phyloP scores from a whole-genome alignment of 371 early-diverging fungal genomes.

The Syncephalastrum sp. region DNA sequence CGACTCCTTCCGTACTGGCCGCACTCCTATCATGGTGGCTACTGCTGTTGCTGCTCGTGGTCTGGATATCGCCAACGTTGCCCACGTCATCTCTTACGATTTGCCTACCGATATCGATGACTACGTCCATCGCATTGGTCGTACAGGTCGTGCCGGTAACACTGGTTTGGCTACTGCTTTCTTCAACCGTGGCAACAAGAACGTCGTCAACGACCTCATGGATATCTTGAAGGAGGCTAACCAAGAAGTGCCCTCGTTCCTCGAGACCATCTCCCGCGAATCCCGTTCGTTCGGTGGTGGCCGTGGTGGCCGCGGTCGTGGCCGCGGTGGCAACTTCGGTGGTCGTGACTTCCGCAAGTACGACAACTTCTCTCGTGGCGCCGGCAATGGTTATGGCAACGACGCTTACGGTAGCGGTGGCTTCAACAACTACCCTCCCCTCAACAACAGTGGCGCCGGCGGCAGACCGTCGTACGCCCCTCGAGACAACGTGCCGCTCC shows the following conservation, averaged over 20 bases:
- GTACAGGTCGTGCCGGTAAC: slow-evolving; percentile 93
- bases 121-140: slow-evolving; percentile 98
- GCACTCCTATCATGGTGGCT: slow-evolving; percentile 95
- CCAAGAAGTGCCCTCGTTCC: slow-evolving; percentile 69
- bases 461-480: slow-evolving; percentile 24
- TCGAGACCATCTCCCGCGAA: slow-evolving; percentile 45
- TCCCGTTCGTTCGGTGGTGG: slow-evolving; percentile 64
- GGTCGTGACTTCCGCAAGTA: slow-evolving; percentile 49
- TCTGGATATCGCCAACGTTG: slow-evolving; percentile 89
- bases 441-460: slow-evolving; percentile 12
- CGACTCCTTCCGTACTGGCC: slow-evolving; percentile 86
- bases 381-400: slow-evolving; percentile 28
- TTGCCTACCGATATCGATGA: slow-evolving; percentile 93
- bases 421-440: slow-evolving; percentile 18
- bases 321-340: slow-evolving; percentile 52
- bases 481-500: slow-evolving; percentile 26
- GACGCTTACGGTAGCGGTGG: slow-evolving; percentile 17
- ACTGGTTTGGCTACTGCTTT: slow-evolving; percentile 96
- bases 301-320: slow-evolving; percentile 65
- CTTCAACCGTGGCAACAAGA: slow-evolving; percentile 94
- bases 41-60: slow-evolving; percentile 99
- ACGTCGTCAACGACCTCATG: slow-evolving; percentile 83
- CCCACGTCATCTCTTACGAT: slow-evolving; percentile 94
- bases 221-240: slow-evolving; percentile 72
- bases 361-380: slow-evolving; percentile 15